phyloP scores from a whole-genome alignment of 768 basidiomycete species.

The Solioccasus polychromus region DNA sequence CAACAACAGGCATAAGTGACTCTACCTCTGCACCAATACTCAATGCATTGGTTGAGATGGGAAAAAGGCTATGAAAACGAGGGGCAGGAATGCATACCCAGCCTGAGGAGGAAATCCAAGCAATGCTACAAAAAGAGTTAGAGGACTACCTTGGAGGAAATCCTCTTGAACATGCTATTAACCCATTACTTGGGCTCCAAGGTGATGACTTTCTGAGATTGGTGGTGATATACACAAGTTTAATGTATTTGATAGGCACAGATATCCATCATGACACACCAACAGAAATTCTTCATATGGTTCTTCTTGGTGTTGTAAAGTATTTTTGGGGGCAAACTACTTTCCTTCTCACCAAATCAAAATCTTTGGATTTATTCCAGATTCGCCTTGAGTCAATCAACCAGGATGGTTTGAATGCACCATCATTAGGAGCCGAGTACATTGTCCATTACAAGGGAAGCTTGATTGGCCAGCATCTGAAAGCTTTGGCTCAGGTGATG shows the following conservation, averaged over 20 bases:
- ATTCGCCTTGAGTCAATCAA: conserved; percentile 24
- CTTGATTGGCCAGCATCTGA: conserved; percentile 34
- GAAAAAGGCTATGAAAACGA: conserved; percentile 3
- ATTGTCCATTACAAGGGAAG: conserved; percentile 31
- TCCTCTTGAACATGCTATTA: background rate
- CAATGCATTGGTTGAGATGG: background rate
- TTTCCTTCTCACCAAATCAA: conserved; percentile 19
- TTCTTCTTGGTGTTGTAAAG: conserved; percentile 34
- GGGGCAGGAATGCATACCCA: background rate
- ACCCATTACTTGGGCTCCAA: background rate
- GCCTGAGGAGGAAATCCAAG: background rate
- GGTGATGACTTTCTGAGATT: too few species aligned
- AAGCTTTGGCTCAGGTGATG: conserved; percentile 32
- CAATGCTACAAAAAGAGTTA: background rate
- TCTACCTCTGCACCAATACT: background rate
- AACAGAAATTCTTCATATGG: conserved; percentile 32
- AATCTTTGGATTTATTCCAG: conserved; percentile 20
- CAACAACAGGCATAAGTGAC: background rate
- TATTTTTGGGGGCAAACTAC: conserved; percentile 30
- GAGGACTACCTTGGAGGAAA: background rate
- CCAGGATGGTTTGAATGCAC: conserved; percentile 22
- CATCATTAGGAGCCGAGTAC: conserved; percentile 28
- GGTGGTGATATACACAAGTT: too few species aligned
- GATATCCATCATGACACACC: conserved; percentile 33
- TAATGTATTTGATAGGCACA: conserved; percentile 1